A percentile compares a stretch with the other conserved stretches of the same genome.
Conservation (phyloP, 495 filamentous ascomycete species). For the Hyaloscypha bicolor region DNA sequence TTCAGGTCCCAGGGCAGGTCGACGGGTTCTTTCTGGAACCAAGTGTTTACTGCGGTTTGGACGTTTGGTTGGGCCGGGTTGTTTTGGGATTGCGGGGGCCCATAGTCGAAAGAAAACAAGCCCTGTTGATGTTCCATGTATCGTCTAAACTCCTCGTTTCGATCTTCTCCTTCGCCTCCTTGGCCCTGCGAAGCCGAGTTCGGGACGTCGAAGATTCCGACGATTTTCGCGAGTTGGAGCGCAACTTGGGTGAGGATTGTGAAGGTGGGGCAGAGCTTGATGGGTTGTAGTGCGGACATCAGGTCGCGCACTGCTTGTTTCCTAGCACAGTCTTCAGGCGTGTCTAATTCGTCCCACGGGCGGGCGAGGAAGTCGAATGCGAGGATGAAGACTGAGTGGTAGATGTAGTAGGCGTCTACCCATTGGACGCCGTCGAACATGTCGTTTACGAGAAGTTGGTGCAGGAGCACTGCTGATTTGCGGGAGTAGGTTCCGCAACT, state of each 20-base stretch:
- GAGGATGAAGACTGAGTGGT: conserved; percentile 33
- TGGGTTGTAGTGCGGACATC: conserved; percentile 19
- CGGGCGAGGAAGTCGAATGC: conserved; percentile 33
- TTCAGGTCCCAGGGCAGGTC: conserved; percentile 29
- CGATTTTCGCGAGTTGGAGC: conserved; percentile 32
- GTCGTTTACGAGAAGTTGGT: conserved; percentile 23
- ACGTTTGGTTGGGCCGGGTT: neutral
- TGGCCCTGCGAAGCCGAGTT: neutral
- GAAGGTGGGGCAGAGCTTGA: conserved; percentile 32
- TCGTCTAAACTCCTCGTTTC: conserved; percentile 19
- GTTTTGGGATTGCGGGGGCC: neutral
- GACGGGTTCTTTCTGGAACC: conserved; percentile 28
- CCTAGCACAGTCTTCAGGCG: conserved; percentile 26
- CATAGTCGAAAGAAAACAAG: conserved; percentile 22
- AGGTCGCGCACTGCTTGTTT: conserved; percentile 29
- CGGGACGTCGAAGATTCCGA: conserved; percentile 30
- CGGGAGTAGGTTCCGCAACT: conserved; percentile 26
- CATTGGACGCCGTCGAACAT: conserved; percentile 32
- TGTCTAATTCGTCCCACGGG: conserved; percentile 25
- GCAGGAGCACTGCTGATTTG: conserved; percentile 23
- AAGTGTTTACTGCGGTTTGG: conserved; percentile 18
- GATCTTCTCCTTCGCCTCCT: conserved; percentile 8
- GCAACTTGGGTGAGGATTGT: conserved; percentile 29
- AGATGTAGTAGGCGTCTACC: conserved; percentile 35
- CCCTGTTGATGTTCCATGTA: conserved; percentile 27